A percentile compares a stretch with the other conserved stretches of the same genome.
Conservation (phyloP, 2,329 filamentous ascomycete genomes). For the Epicoccum sorghinum region DNA sequence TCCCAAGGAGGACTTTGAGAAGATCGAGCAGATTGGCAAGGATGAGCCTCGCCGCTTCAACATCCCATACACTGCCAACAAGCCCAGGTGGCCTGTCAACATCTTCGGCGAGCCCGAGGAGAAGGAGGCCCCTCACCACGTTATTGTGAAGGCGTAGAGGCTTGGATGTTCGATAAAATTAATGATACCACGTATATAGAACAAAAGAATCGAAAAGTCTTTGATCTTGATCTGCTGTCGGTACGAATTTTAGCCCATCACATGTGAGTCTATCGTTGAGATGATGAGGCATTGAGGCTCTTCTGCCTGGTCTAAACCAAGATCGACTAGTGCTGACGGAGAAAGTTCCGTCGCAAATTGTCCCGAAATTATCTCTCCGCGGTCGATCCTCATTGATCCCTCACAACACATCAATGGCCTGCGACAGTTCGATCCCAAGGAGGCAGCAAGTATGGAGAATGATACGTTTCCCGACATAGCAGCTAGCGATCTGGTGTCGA, state of each 20-base stretch:
- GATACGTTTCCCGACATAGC: not conserved
- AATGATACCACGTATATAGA: conserved; percentile 13
- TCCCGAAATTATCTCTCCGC: too few species aligned
- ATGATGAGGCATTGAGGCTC: too few species aligned
- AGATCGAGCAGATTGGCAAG: conserved; percentile 58
- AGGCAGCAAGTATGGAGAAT: not conserved
- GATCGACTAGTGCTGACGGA: not conserved
- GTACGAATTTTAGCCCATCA: too few species aligned
- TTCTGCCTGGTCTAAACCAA: too few species aligned
- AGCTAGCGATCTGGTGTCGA: not conserved
- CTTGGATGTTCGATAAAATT: not conserved
- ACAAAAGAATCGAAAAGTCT: conserved; percentile 1
- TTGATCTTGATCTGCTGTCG: not conserved
- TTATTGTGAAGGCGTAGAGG: conserved; percentile 34
- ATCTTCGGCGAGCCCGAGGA: conserved; percentile 63
- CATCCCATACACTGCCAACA: conserved; percentile 51
- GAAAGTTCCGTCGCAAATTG: too few species aligned
- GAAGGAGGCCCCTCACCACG: conserved; percentile 57
- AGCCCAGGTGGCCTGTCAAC: conserved; percentile 63
- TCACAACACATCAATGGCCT: not conserved
- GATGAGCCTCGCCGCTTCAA: conserved; percentile 65
- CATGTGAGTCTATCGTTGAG: too few species aligned
- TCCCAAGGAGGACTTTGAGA: conserved; percentile 33
- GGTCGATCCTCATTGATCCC: too few species aligned
- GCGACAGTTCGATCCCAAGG: not conserved